phyloP scores from a whole-genome alignment of 768 basidiomycete species.

The Lactarius akahatsu region DNA sequence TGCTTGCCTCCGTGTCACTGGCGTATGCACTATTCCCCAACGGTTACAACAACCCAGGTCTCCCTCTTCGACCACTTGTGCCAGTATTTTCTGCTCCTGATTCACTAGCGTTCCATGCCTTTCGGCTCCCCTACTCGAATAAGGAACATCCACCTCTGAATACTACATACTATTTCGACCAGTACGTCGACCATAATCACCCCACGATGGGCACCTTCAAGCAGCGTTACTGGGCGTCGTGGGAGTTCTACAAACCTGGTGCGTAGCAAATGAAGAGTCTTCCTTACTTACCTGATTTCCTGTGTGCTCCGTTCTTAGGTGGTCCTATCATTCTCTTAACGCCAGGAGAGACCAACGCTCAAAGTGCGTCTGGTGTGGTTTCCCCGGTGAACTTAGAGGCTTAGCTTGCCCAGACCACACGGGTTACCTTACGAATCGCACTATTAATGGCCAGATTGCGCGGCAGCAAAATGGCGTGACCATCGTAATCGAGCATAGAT shows the following conservation, averaged over 20 bases:
- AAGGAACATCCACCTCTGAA: constrained; percentile 37
- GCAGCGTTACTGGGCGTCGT: constrained; percentile 59
- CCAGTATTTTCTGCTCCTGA: neutral
- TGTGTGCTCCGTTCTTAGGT: constrained; percentile 28
- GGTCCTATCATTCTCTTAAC: constrained; percentile 66
- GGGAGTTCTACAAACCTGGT: constrained; percentile 57
- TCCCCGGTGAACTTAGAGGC: neutral
- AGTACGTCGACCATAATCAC: constrained; percentile 51
- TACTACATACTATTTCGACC: constrained; percentile 53
- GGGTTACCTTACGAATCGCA: constrained; percentile 62
- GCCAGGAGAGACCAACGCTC: constrained; percentile 63
- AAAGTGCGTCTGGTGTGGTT: constrained; percentile 33
- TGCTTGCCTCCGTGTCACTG: too few relatives aligned
- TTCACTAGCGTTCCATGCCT: neutral
- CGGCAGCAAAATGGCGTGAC: constrained; percentile 63
- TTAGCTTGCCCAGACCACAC: constrained; percentile 32
- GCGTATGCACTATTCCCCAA: neutral
- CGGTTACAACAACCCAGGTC: neutral
- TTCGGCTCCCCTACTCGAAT: constrained; percentile 28
- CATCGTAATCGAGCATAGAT: constrained; percentile 69
- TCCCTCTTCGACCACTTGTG: neutral
- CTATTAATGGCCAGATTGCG: constrained; percentile 63
- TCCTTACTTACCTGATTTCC: neutral
- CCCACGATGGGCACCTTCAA: constrained; percentile 70
- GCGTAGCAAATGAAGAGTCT: neutral